phyloP scores from a whole-genome alignment of 108 stramenopile species.

The Asterionellopsis glacialis region DNA sequence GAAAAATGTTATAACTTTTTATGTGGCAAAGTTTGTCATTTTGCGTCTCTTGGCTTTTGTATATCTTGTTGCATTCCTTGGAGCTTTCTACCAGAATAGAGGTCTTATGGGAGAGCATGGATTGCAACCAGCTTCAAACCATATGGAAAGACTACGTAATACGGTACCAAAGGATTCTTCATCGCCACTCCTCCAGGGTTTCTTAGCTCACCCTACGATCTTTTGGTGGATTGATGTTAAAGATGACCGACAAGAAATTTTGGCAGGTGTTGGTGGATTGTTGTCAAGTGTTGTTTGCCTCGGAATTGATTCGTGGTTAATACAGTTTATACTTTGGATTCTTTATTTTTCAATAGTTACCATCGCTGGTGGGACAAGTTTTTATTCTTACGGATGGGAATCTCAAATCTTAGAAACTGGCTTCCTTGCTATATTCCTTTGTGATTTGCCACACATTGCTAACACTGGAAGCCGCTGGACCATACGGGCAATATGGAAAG shows the following conservation, averaged over 20 bases:
- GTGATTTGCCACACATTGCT: constrained; percentile 38
- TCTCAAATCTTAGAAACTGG: constrained; percentile 74
- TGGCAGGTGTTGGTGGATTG: constrained; percentile 23
- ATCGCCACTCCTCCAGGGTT: constrained; percentile 17
- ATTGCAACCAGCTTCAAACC: constrained; percentile 27
- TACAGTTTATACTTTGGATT: constrained; percentile 51
- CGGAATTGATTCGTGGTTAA: constrained; percentile 43
- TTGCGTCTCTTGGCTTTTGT: constrained; percentile 41
- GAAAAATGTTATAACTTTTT: too few relatives aligned
- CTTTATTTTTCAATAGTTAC: constrained; percentile 71
- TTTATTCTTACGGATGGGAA: constrained; percentile 86
- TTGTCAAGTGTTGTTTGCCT: constrained; percentile 27
- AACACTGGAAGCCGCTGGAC: not conserved
- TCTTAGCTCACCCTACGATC: constrained; percentile 23
- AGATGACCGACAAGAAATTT: constrained; percentile 15
- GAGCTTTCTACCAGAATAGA: constrained; percentile 47
- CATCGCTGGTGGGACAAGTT: constrained; percentile 48
- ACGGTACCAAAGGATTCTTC: not conserved
- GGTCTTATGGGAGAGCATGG: constrained; percentile 56
- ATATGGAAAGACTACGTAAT: constrained; percentile 14
- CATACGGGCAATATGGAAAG: too few relatives aligned
- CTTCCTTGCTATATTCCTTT: constrained; percentile 74
- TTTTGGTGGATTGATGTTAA: constrained; percentile 31
- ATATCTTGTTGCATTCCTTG: constrained; percentile 51
- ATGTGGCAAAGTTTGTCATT: constrained; percentile 11